Evolutionary conservation across 208 protist species (phyloP).

Genomic region (Trypanosoma lewisi): DNA sequence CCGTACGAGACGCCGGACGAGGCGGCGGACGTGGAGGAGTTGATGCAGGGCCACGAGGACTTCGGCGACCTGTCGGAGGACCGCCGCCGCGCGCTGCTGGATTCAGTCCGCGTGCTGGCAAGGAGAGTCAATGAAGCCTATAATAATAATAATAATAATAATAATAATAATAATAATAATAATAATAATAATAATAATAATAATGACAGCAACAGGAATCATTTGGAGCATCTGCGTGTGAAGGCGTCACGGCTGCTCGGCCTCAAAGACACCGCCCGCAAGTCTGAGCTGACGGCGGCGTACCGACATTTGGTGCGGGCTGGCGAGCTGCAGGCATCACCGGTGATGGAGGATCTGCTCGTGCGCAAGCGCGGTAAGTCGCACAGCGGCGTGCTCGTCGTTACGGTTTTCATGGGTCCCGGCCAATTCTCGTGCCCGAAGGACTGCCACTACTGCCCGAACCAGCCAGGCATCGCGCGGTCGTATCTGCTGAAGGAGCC

Average conservation of each 20-base stretch:
- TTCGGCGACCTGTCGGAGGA: slow-evolving; percentile 70
- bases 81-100: slow-evolving; percentile 60
- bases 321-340: slow-evolving; percentile 40
- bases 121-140: slow-evolving; percentile 27
- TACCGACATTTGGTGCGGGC: slow-evolving; percentile 80
- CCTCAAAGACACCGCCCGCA: slow-evolving; percentile 83
- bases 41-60: slow-evolving; percentile 70
- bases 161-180: too few relatives aligned
- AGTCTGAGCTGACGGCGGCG: slow-evolving; percentile 85
- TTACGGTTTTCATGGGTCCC: slow-evolving; percentile 92
- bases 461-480: slow-evolving; percentile 87
- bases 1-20: slow-evolving; percentile 65
- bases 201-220: slow-evolving; percentile 23
- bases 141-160: too few relatives aligned
- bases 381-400: slow-evolving; percentile 91
- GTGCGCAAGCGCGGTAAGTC: slow-evolving; percentile 84
- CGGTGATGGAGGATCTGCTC: slow-evolving; percentile 64
- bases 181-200: too few relatives aligned
- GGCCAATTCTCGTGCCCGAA: slow-evolving; percentile 91
- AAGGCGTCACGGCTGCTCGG: slow-evolving; percentile 75
- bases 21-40: slow-evolving; percentile 80
- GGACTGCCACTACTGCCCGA: slow-evolving; percentile 94
- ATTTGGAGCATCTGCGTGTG: slow-evolving; percentile 76
- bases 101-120: slow-evolving; percentile 59
- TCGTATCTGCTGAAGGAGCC: slow-evolving; percentile 92